Conservation (phyloP, 371 early-diverging fungal species). For the Umbelopsis sp. region DNA sequence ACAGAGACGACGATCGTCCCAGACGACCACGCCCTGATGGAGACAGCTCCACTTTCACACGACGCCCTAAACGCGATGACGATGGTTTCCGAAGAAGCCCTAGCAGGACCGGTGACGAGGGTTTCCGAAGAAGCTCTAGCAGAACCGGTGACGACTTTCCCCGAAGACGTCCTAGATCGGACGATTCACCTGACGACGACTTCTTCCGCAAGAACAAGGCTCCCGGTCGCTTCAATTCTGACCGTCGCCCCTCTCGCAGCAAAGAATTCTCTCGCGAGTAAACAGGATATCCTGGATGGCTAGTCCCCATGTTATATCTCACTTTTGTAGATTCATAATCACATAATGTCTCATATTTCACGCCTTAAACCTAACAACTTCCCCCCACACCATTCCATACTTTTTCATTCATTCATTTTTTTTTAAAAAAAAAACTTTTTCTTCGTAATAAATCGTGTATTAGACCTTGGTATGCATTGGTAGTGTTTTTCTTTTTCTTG, state of each 20-base stretch:
- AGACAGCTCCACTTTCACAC: too few relatives aligned
- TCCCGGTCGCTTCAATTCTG: too few relatives aligned
- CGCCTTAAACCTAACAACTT: neutral
- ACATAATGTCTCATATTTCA: conserved; percentile 18
- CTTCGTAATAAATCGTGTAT: neutral
- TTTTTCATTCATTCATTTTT: neutral
- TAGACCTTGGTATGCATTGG: neutral
- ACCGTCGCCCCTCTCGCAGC: neutral
- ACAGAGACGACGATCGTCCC: conserved; percentile 2
- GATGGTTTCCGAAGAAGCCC: too few relatives aligned
- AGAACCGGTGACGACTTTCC: too few relatives aligned
- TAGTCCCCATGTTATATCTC: conserved; percentile 1
- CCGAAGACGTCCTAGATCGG: too few relatives aligned
- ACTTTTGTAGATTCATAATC: neutral
- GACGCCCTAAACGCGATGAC: too few relatives aligned
- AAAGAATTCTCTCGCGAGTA: conserved; percentile 1
- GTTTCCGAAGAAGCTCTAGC: neutral
- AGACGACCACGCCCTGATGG: neutral
- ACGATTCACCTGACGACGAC: too few relatives aligned
- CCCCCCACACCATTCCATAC: neutral
- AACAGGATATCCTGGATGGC: conserved; percentile 5
- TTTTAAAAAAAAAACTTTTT: too few relatives aligned
- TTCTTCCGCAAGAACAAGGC: too few relatives aligned
- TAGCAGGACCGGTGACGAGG: neutral
- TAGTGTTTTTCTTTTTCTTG: neutral